These are phyloP conservation scores for Botrytis tulipae DNA, from an alignment of 2,329 filamentous ascomycete genomes.

Conservation along the genomic window DNA sequence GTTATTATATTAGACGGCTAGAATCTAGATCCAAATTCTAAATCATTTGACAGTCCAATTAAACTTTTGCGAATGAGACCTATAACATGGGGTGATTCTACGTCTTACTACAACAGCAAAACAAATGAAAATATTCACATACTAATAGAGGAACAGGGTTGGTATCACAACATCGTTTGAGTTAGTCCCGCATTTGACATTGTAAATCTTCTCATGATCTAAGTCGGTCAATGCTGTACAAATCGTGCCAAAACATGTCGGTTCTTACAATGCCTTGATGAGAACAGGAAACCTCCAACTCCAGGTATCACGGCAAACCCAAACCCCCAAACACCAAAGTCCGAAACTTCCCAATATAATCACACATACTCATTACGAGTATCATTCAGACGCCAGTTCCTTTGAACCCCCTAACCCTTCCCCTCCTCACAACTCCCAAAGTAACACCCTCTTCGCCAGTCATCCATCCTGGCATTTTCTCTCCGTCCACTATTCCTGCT, in stretches of 20 bases:
- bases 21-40: background rate
- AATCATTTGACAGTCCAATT: background rate
- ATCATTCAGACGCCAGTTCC: conserved; percentile 46
- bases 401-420: conserved; percentile 60
- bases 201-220: background rate
- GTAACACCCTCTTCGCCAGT: conserved; percentile 83
- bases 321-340: background rate
- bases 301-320: conserved; percentile 7
- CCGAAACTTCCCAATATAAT: background rate
- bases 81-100: background rate
- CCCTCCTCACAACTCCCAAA: conserved; percentile 64
- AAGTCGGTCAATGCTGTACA: background rate
- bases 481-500: conserved; percentile 69
- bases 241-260: background rate
- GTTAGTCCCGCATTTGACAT: background rate
- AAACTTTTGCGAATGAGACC: background rate
- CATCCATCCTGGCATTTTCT: conserved; percentile 85
- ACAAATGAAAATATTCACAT: background rate
- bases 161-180: background rate
- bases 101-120: background rate
- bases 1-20: conserved; percentile 2
- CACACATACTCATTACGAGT: background rate
- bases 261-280: background rate
- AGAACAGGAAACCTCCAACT: background rate
- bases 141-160: background rate